Base-by-base conservation (phyloP, 192 early-diverging fungal species). In the Podila verticillata region DNA sequence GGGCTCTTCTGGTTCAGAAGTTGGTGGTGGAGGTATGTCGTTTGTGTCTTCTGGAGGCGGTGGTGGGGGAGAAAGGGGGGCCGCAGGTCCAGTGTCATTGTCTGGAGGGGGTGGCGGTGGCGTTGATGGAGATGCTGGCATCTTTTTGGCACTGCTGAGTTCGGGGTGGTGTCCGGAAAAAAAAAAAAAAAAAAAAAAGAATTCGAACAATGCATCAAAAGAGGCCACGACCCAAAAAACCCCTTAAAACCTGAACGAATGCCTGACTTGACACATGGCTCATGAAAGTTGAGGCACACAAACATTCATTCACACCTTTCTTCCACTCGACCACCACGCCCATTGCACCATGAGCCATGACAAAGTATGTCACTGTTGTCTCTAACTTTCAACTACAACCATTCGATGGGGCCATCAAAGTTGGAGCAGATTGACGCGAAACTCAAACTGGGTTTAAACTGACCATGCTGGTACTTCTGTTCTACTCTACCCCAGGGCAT, bases 401-500 rank as follows among this genome's bases (percentile, higher is more conserved):
- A 17, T 3, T 17, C 17, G 17, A 44, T 44, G 39, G 10, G 0
- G 1, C 7, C 15, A 17, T 44, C 39, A 17, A 10, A 17, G 15
- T 3, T 44, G 39, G 36, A 15, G 17, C 12, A 15, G 17, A 44
- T 2, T 44, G 39, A 44, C 39, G 39, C 39, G 39, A 44, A 44
- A 44, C 3, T 44, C 3, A 15, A 15, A 44, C 39, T 44, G 39
- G 39, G 39, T 44, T 44, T 44, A 15, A 44, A 44, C 39, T 44
- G 39, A 44, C 10, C 15, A 0, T 44, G 13, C 39, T 44, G 12
- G 9, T 44, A 44, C 39, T 15, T 17, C 17, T 13, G 39, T 17
- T 44, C 10, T 15, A 44, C 39, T 17, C 13, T 44, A 39, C 39
- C 39, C 39, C 19, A 79, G 75, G 75, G 75, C 20, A 79, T 79